Percentiles rank a stretch among this genome's conserved stretches.
Conservation (phyloP, 2,329 filamentous ascomycete species). For the Colletotrichum lini region DNA sequence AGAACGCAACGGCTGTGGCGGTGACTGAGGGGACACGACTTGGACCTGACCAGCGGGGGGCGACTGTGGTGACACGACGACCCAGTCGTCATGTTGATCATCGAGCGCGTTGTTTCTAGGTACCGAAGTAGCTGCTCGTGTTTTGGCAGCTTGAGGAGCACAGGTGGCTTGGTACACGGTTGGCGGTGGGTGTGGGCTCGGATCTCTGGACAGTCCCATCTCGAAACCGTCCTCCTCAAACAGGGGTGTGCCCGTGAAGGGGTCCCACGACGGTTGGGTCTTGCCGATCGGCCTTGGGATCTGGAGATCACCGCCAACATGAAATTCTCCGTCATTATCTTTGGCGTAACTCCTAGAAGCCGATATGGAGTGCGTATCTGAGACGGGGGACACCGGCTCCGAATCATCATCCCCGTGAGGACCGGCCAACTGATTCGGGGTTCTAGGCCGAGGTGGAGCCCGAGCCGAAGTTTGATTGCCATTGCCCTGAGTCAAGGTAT, state of each 20-base stretch:
- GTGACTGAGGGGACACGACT: slow-evolving; percentile 45
- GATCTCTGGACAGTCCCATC: slow-evolving; percentile 44
- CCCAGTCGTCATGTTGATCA: slow-evolving; percentile 51
- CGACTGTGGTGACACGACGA: slow-evolving; percentile 49
- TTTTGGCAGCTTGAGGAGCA: slow-evolving; percentile 11
- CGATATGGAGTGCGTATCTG: slow-evolving; percentile 47
- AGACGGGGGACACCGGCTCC: slow-evolving; percentile 53
- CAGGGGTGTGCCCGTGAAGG: slow-evolving; percentile 53
- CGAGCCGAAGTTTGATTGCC: slow-evolving; percentile 42
- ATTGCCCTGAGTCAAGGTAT: slow-evolving; percentile 42
- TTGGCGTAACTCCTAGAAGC: slow-evolving; percentile 27
- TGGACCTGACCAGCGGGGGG: slow-evolving; percentile 45
- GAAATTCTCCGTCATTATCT: slow-evolving; percentile 38
- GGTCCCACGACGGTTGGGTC: slow-evolving; percentile 53
- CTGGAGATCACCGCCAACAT: slow-evolving; percentile 39
- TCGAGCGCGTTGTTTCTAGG: slow-evolving; percentile 32
- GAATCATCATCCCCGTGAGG: slow-evolving; percentile 44
- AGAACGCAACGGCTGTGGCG: slow-evolving; percentile 3
- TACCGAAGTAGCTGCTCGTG: not conserved
- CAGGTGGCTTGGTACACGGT: slow-evolving; percentile 4
- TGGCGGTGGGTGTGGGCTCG: slow-evolving; percentile 14
- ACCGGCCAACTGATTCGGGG: slow-evolving; percentile 43
- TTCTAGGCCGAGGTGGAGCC: slow-evolving; percentile 39
- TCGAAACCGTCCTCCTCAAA: slow-evolving; percentile 55
- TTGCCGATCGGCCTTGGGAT: slow-evolving; percentile 52